A percentile compares a stretch with the other conserved stretches of the same genome.
phyloP scores from a whole-genome alignment of 768 basidiomycete genomes.

The Suillus ampliporus region DNA sequence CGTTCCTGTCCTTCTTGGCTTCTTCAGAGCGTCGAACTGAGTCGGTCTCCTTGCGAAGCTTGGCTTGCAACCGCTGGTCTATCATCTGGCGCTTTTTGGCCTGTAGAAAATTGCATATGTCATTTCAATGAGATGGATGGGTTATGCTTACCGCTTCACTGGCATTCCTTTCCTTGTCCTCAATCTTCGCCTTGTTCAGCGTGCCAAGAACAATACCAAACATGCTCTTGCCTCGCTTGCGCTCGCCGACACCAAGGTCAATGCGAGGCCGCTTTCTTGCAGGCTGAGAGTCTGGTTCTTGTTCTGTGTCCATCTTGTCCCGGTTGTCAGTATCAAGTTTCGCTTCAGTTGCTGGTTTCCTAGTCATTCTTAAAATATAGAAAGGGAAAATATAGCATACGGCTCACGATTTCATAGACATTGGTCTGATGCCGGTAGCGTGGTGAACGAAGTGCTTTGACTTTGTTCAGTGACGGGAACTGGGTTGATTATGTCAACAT shows the following conservation, averaged over 20 bases:
- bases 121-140: constrained; percentile 5
- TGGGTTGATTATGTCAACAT: constrained; percentile 2
- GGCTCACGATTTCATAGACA: constrained; percentile 5
- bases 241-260: constrained; percentile 69
- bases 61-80: constrained; percentile 85
- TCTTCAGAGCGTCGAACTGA: constrained; percentile 85
- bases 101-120: constrained; percentile 42
- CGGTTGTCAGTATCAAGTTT: constrained; percentile 32
- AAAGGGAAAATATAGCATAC: neutral
- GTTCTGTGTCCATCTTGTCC: constrained; percentile 43
- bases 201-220: constrained; percentile 85
- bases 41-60: constrained; percentile 85
- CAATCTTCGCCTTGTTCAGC: constrained; percentile 85
- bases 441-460: neutral
- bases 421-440: neutral
- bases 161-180: constrained; percentile 84
- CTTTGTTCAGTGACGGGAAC: neutral
- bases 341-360: constrained; percentile 18
- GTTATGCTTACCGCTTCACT: constrained; percentile 72
- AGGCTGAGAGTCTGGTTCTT: constrained; percentile 48
- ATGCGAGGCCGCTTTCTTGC: constrained; percentile 75
- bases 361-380: neutral
- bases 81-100: constrained; percentile 85
- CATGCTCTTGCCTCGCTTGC: constrained; percentile 88
- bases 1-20: constrained; percentile 81